Evolutionary conservation across 2,329 filamentous ascomycete species (phyloP), one percentile per base, ranked within the genome.

Genomic region (Mariannaea elegans): DNA sequence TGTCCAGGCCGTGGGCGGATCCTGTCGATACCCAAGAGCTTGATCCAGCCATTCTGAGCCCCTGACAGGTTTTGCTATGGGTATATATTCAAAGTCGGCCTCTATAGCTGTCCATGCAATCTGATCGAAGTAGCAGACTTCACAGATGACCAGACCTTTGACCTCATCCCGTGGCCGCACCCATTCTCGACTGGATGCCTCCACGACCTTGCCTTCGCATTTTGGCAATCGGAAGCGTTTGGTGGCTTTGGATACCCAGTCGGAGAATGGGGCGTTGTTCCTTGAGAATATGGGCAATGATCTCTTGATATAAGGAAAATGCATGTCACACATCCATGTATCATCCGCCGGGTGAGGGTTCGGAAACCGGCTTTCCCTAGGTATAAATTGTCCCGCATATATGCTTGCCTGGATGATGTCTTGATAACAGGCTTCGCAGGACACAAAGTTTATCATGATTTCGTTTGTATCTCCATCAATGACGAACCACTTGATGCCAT

Each of bases 341-440:
- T 54, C 50, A 16, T 19, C 39, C 12, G 29, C 18, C 23, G 50
- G 50, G 4, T 54, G 50, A 2, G 50, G 50, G 21, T 44, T 54
- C 4, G 39, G 50, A 36, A 44, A 54, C 16, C 50, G 27, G 7
- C 16, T 13, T 19, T 23, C 14, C 14, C 50, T 45, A 7, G 50
- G 50, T 19, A 54, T 54, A n/a, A 54, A 54, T 36, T 54, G 38
- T 27, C 19, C 39, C 5, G 50, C 50, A 18, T 54, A 54, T 23
- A 32, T 14, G 19, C 50, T 36, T 44, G 39, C 50, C 14, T 44
- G 50, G 4, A 54, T 27, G 19, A 23, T 3, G 29, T 54, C 50
- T 46, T 54, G 38, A 18, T 46, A 45, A 16, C 50, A 54, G 9
- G 50, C 50, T 19, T 54, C 50, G 6, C 50, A 54, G 5, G 50